Percentiles rank a stretch among this genome's conserved stretches.
Conservation (phyloP, 768 basidiomycete genomes). For the Pulveroboletus frians region DNA sequence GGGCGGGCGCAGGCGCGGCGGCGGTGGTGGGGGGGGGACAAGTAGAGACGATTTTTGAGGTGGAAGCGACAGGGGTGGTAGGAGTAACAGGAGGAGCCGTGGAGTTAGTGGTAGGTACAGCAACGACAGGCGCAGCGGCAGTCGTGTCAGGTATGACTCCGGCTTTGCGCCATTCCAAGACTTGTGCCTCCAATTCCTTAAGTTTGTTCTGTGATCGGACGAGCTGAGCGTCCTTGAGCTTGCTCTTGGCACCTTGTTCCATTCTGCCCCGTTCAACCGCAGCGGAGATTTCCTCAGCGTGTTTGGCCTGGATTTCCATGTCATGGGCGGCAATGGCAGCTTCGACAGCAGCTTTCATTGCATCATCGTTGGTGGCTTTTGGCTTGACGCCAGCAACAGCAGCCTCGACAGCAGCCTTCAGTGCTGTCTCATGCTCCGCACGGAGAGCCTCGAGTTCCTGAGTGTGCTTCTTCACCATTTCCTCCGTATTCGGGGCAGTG, state of each 20-base stretch:
- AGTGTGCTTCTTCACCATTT: constrained; percentile 47
- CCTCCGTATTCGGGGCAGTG: constrained; percentile 30
- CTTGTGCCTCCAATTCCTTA: constrained; percentile 64
- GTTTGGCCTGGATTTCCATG: constrained; percentile 41
- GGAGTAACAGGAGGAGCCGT: constrained; percentile 22
- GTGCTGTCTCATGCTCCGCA: constrained; percentile 48
- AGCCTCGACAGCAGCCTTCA: constrained; percentile 49
- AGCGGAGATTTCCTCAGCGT: constrained; percentile 52
- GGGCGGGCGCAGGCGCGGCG: constrained; percentile 6
- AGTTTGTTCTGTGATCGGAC: constrained; percentile 53
- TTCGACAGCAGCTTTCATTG: constrained; percentile 44
- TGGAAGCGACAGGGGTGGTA: constrained; percentile 27
- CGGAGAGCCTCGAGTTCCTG: constrained; percentile 57
- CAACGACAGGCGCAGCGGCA: constrained; percentile 20
- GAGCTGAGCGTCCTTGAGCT: constrained; percentile 70
- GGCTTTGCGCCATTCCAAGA: constrained; percentile 50
- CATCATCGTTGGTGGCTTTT: constrained; percentile 27
- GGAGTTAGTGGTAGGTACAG: constrained; percentile 8
- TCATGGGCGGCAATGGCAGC: constrained; percentile 47
- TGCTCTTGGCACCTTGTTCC: constrained; percentile 56
- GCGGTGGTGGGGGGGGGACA: constrained; percentile 10
- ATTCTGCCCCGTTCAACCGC: constrained; percentile 67
- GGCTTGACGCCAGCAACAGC: constrained; percentile 39
- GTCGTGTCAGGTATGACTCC: constrained; percentile 42
- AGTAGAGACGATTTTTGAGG: constrained; percentile 7